Conservation (phyloP, 495 filamentous ascomycete genomes). For the Penicillium bovifimosum region DNA sequence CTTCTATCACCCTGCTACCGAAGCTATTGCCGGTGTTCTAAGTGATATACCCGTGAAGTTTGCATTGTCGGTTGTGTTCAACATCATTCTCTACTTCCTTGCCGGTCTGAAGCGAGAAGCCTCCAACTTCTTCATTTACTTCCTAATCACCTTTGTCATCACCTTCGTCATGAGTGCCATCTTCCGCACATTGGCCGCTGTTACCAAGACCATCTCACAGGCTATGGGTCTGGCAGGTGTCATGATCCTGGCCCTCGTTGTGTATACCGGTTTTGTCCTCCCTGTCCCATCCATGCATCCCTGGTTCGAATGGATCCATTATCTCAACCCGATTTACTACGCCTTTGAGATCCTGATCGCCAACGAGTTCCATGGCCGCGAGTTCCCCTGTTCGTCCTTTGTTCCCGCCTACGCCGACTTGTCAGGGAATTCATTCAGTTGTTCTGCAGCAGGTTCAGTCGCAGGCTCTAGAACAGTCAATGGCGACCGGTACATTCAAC, state of each 20-base stretch:
- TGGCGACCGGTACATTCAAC: conserved; percentile 45
- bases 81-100: conserved; percentile 51
- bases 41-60: conserved; percentile 52
- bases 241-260: conserved; percentile 36
- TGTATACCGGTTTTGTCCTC: conserved; percentile 43
- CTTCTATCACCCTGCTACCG: conserved; percentile 54
- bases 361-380: conserved; percentile 53
- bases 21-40: conserved; percentile 49
- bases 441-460: conserved; percentile 43
- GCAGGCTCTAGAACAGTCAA: conserved; percentile 43
- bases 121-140: conserved; percentile 52
- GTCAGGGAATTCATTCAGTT: conserved; percentile 35
- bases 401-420: conserved; percentile 44
- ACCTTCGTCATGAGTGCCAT: conserved; percentile 51
- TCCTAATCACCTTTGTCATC: conserved; percentile 44
- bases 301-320: conserved; percentile 45
- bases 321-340: conserved; percentile 40
- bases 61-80: conserved; percentile 37
- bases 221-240: conserved; percentile 41
- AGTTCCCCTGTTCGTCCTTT: conserved; percentile 40
- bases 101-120: conserved; percentile 38
- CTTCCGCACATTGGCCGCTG: conserved; percentile 41
- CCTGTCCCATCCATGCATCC: conserved; percentile 41
- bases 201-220: conserved; percentile 41
- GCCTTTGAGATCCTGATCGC: conserved; percentile 41